Evolutionary conservation across 2,329 filamentous ascomycete species (phyloP), one percentile per base, ranked within the genome.

Genomic region (Exophiala bonariae): DNA sequence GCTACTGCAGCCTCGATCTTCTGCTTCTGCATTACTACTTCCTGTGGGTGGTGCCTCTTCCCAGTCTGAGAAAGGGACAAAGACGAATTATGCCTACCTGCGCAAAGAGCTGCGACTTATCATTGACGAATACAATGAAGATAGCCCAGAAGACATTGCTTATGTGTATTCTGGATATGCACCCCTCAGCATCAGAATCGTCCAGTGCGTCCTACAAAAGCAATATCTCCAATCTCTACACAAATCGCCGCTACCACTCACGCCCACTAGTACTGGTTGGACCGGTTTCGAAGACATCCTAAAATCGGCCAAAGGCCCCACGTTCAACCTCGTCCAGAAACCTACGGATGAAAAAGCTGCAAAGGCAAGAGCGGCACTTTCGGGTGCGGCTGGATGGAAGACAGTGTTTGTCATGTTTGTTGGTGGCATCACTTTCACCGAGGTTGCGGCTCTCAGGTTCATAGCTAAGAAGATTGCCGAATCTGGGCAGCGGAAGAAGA

Each of bases 121-220:
- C 63, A 86, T 96, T 46, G 93, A 99, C 64, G 93, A 97, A 65
- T 92, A 99, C 31, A 91, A 95, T 63, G 93, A 99, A 67, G 85
- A 93, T 49, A 87, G 95, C 37, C 93, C 93, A 2, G 88, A 93
- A 61, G 93, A 99, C 60, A 85, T 97, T 52, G 87, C 91, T n/a
- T 99, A 99, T 62, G 91, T 96, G 9, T 99, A 97, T 70, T 95
- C 89, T 55, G 95, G 93, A 42, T 99, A 97, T 64, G 93, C 95
- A 3, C 95, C 93, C 0, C 78, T 99, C 10, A 95, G 89, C 35
- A 81, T 97, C 44, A 85, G 93, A 13, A 80, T 99, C 3, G 86
- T 99, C 4, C 95, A 99, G 67, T 93, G 89, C 63, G 81, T 97
- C 40, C 71, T 99, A 38, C 91, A 97, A 66, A 99, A 99, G 67